A percentile compares a stretch with the other conserved stretches of the same genome.
Conservation (phyloP, 1,139 yeast genomes). For the Pichiaceae sp. region DNA sequence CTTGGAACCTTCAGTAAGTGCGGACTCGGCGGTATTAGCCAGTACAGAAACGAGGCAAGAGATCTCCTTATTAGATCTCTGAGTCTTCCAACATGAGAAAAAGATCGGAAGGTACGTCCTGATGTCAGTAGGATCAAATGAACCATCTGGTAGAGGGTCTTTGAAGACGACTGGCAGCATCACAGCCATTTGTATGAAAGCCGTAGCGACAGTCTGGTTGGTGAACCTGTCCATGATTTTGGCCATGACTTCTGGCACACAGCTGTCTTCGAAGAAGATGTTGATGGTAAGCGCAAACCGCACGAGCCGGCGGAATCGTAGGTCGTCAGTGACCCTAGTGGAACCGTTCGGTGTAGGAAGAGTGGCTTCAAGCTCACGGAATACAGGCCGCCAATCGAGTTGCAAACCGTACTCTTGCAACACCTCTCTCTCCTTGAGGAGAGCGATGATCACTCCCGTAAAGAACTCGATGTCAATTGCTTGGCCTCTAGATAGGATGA, state of each 20-base stretch:
- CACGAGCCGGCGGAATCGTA: slow-evolving; percentile 27
- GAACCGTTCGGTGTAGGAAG: slow-evolving; percentile 37
- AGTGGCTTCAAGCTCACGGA: slow-evolving; percentile 35
- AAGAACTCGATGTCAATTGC: slow-evolving; percentile 53
- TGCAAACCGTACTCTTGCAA: slow-evolving; percentile 32
- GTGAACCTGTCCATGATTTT: slow-evolving; percentile 36
- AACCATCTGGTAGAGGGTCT: slow-evolving; percentile 8
- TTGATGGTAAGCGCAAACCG: slow-evolving; percentile 30
- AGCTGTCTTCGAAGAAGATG: slow-evolving; percentile 27
- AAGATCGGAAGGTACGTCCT: slow-evolving; percentile 55
- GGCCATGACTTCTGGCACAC: slow-evolving; percentile 24
- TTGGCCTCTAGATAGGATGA: slow-evolving; percentile 73
- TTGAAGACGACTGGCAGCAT: slow-evolving; percentile 36
- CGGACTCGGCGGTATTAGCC: slow-evolving; percentile 52
- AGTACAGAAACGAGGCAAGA: slow-evolving; percentile 58
- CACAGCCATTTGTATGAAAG: slow-evolving; percentile 48
- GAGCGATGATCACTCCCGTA: slow-evolving; percentile 52
- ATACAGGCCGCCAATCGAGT: slow-evolving; percentile 48
- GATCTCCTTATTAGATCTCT: slow-evolving; percentile 53
- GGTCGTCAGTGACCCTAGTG: slow-evolving; percentile 28
- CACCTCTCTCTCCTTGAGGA: slow-evolving; percentile 43
- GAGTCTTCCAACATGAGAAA: slow-evolving; percentile 70
- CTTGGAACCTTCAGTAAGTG: slow-evolving; percentile 29
- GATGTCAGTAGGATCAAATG: slow-evolving; percentile 31
- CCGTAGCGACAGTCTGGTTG: slow-evolving; percentile 47